Conservation (phyloP, 352 stramenopile species). For the Globisporangium spiculum region DNA sequence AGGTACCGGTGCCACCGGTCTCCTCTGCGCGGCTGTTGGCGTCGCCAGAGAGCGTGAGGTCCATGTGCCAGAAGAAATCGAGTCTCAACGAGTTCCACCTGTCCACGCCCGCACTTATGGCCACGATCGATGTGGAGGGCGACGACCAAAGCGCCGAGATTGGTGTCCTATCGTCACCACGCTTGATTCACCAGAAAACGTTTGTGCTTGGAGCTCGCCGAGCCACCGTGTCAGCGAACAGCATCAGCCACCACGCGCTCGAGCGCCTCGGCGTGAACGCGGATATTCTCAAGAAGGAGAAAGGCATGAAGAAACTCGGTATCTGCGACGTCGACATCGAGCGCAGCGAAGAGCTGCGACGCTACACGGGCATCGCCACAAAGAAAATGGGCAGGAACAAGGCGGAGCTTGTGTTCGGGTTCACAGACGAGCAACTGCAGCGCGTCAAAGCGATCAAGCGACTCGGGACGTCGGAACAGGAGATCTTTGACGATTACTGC, state of each 20-base stretch:
- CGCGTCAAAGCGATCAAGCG: constrained; percentile 56
- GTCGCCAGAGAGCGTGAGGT: background rate
- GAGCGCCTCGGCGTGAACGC: constrained; percentile 57
- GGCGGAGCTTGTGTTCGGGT: constrained; percentile 61
- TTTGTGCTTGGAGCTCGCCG: constrained; percentile 17
- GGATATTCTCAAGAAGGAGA: constrained; percentile 68
- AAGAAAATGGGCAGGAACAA: constrained; percentile 32
- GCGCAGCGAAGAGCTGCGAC: constrained; percentile 47
- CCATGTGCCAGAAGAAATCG: constrained; percentile 15
- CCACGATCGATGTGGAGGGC: background rate
- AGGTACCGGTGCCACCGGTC: background rate
- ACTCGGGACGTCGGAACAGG: constrained; percentile 53
- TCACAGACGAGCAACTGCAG: constrained; percentile 57
- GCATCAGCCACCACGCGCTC: constrained; percentile 46
- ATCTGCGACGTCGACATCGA: constrained; percentile 65
- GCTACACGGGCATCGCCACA: constrained; percentile 44
- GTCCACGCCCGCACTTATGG: constrained; percentile 12
- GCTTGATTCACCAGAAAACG: constrained; percentile 2
- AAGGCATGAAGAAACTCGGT: constrained; percentile 73
- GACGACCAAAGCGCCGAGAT: background rate
- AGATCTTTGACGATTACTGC: constrained; percentile 65
- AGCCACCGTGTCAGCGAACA: constrained; percentile 25
- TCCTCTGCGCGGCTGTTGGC: background rate
- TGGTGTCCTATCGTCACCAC: constrained; percentile 5
- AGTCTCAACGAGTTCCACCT: constrained; percentile 10